These are phyloP conservation scores for Blakeslea trispora DNA, from an alignment of 371 early-diverging fungal species.

Conservation along the genomic window DNA sequence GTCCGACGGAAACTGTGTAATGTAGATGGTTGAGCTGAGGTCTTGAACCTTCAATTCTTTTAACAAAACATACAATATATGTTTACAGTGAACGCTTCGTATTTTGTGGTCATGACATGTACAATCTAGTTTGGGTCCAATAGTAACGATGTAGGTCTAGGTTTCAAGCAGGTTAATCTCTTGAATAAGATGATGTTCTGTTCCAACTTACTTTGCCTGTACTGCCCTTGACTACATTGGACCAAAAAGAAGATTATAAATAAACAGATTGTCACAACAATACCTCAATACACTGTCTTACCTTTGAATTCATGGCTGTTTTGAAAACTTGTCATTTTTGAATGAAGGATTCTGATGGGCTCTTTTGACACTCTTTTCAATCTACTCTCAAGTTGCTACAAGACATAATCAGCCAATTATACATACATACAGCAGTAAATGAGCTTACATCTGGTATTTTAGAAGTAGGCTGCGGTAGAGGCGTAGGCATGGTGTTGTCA, in stretches of 20 bases:
- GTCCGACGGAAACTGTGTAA: conserved; percentile 13
- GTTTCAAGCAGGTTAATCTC: neutral
- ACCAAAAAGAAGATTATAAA: neutral
- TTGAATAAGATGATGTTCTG: too few relatives aligned
- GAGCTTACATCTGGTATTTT: too few relatives aligned
- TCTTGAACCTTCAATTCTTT: conserved; percentile 12
- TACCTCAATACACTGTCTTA: too few relatives aligned
- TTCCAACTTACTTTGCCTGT: conserved; percentile 25
- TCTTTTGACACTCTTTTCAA: conserved; percentile 11
- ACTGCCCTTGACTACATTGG: conserved; percentile 17
- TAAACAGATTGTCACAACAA: too few relatives aligned
- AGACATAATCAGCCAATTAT: neutral
- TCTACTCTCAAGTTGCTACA: conserved; percentile 3
- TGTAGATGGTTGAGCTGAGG: conserved; percentile 2
- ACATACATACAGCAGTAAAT: too few relatives aligned
- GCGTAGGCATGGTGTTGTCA: neutral
- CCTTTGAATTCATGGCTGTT: conserved; percentile 20
- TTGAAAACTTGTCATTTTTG: conserved; percentile 10
- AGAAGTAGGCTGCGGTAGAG: neutral
- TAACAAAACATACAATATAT: conserved; percentile 17
- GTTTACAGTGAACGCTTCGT: conserved; percentile 22
- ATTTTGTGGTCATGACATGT: conserved; percentile 15
- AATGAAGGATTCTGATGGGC: conserved; percentile 7
- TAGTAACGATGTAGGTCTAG: conserved; percentile 11
- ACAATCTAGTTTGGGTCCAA: conserved; percentile 20